Evolutionary conservation across 1,139 yeast genomes (phyloP).

Genomic region (Lodderomyces orthopsilosis): DNA sequence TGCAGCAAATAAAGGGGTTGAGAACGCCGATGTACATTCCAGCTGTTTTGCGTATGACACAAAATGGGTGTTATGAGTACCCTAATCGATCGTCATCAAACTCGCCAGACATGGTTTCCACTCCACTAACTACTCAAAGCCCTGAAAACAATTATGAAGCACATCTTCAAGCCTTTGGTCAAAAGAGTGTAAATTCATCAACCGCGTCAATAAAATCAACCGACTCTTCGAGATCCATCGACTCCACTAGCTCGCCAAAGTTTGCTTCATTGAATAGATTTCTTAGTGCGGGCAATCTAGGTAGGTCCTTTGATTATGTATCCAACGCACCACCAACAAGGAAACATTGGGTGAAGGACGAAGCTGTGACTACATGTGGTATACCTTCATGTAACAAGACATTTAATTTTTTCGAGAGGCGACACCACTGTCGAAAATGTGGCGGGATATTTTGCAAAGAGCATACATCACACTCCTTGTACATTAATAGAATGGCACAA

Average conservation of each 20-base stretch:
- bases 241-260: constrained; percentile 23
- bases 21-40: constrained; percentile 87
- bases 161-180: constrained; percentile 13
- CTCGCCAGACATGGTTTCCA: constrained; percentile 62
- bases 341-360: constrained; percentile 80
- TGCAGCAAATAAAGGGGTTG: constrained; percentile 65
- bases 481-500: constrained; percentile 67
- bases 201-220: constrained; percentile 33
- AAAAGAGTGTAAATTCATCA: constrained; percentile 14
- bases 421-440: constrained; percentile 93
- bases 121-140: constrained; percentile 7
- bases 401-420: constrained; percentile 75
- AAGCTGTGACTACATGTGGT: constrained; percentile 59
- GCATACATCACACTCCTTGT: constrained; percentile 52
- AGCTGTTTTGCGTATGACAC: constrained; percentile 70
- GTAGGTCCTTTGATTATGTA: constrained; percentile 27
- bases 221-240: constrained; percentile 35
- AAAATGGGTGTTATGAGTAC: constrained; percentile 12
- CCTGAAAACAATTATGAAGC: constrained; percentile 12
- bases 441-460: constrained; percentile 88
- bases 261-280: constrained; percentile 8
- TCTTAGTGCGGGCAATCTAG: constrained; percentile 9
- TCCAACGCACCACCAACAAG: constrained; percentile 53
- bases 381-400: constrained; percentile 54
- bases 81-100: constrained; percentile 14